Base-by-base conservation (phyloP, 805 yeast genomes). In the Sugiyamaella americana region DNA sequence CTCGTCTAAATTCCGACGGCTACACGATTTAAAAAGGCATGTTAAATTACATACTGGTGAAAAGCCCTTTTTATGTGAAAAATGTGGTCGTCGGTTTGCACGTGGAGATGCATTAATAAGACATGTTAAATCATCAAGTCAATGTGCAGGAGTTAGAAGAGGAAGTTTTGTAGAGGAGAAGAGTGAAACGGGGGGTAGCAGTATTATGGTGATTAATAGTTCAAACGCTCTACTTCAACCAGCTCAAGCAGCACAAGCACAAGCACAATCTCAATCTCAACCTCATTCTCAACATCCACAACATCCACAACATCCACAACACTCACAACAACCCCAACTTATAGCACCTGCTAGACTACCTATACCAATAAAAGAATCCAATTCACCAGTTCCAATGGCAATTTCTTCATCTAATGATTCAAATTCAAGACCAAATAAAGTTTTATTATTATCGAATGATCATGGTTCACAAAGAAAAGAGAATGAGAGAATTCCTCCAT, bases 21-120 rank as follows among this genome's bases (percentile, higher is more conserved):
- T 78, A 24, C 89, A 84, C 61, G 94, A 86, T 61, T 69, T 86
- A 57, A 83, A 79, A 57, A 72, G 95, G 44, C 95, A 85, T 58
- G 76, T 75, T 48, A 82, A 82, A 62, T 69, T 82, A 30, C 95
- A 85, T 58, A 76, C 87, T 0, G 91, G 91, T 19, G 87, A 79
- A 53, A 80, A 76, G 59, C 89, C 91, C 1, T 80, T 67, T 59
- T 64, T 60, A 37, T 85, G 94, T 60, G 65, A 65, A 17, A 67
- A 68, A 40, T 85, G 94, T 65, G 74, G 75, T 13, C 71, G 83
- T 40, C 66, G 71, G 37, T 85, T 85, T 64, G 85, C 91, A 1
- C 67, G 95, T 29, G 79, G 80, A 1, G 95, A 85, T 62, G 88
- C 94, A 0, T 68, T 85, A 22, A 73, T 79, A 2, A 69, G 95